These are phyloP conservation scores for Leccinum pachyderme DNA, from an alignment of 1,284 basidiomycete genomes.

Conservation along the genomic window DNA sequence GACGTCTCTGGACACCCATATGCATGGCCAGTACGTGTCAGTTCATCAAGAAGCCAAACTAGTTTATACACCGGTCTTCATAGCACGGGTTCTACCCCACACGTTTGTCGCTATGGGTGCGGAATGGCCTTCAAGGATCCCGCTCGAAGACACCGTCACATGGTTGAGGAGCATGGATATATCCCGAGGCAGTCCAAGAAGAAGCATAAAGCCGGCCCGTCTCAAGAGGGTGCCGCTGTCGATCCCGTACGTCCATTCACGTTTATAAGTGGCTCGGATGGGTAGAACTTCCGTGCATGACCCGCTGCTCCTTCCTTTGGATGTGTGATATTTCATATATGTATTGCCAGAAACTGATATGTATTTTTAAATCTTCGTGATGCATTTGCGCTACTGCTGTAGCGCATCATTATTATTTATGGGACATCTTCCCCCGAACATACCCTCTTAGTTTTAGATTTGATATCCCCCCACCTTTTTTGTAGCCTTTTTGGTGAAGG, in stretches of 20 bases:
- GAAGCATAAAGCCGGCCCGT: conserved; percentile 36
- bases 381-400: conserved; percentile 5
- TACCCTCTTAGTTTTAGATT: conserved; percentile 17
- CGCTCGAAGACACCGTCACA: conserved; percentile 59
- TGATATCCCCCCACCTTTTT: conserved; percentile 5
- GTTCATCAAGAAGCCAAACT: conserved; percentile 2
- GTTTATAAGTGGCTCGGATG: conserved; percentile 29
- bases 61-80: conserved; percentile 11
- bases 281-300: conserved; percentile 17
- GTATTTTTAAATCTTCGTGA: conserved; percentile 30
- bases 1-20: conserved; percentile 58
- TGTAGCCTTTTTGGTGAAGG: conserved; percentile 20
- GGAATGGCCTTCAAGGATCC: conserved; percentile 58
- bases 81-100: conserved; percentile 56
- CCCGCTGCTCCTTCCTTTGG: conserved; percentile 4
- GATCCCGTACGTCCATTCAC: conserved; percentile 37
- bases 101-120: conserved; percentile 53
- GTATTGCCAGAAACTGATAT: conserved; percentile 23
- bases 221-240: conserved; percentile 22
- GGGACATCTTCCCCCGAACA: conserved; percentile 5
- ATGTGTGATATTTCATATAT: conserved; percentile 20
- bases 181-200: conserved; percentile 46
- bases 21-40: conserved; percentile 55
- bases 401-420: conserved; percentile 22
- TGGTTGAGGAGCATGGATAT: conserved; percentile 52